Percentiles rank a stretch among this genome's conserved stretches.
Evolutionary conservation across 495 filamentous ascomycete genomes (phyloP).

Genomic region (Podospora bellae-mahoneyi): DNA sequence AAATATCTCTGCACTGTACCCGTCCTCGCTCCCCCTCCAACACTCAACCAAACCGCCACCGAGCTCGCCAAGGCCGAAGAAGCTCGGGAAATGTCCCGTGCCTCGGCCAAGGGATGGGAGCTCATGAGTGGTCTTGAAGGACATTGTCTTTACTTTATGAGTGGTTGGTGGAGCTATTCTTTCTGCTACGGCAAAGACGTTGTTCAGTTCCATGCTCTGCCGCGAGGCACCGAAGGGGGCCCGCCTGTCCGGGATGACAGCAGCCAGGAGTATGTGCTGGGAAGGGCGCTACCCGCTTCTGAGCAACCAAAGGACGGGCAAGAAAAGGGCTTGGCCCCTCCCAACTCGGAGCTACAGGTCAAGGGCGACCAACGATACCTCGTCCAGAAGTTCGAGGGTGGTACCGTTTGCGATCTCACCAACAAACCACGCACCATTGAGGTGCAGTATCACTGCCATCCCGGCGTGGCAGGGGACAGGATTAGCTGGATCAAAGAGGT

Average conservation of each 20-base stretch:
- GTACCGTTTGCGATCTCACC: slow-evolving; percentile 88
- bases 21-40: slow-evolving; percentile 53
- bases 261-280: slow-evolving; percentile 78
- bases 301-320: slow-evolving; percentile 22
- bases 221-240: slow-evolving; percentile 57
- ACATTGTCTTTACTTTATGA: slow-evolving; percentile 83
- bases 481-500: slow-evolving; percentile 96
- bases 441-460: slow-evolving; percentile 89
- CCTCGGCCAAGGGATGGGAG: slow-evolving; percentile 82
- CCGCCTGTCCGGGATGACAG: slow-evolving; percentile 70
- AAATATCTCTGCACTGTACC: slow-evolving; percentile 86
- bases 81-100: slow-evolving; percentile 78
- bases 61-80: slow-evolving; percentile 67
- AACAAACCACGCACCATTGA: slow-evolving; percentile 81
- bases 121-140: slow-evolving; percentile 84
- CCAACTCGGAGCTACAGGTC: slow-evolving; percentile 66
- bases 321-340: slow-evolving; percentile 29
- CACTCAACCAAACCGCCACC: slow-evolving; percentile 57
- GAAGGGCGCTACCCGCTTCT: slow-evolving; percentile 43
- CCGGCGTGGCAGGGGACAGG: slow-evolving; percentile 66
- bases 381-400: slow-evolving; percentile 81
- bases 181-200: slow-evolving; percentile 90
- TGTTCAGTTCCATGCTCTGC: slow-evolving; percentile 86
- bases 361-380: slow-evolving; percentile 85
- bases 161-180: slow-evolving; percentile 95